These are phyloP conservation scores for Fallopia convolvulus DNA, from an alignment of 148 eudicot species.

Conservation along the genomic window DNA sequence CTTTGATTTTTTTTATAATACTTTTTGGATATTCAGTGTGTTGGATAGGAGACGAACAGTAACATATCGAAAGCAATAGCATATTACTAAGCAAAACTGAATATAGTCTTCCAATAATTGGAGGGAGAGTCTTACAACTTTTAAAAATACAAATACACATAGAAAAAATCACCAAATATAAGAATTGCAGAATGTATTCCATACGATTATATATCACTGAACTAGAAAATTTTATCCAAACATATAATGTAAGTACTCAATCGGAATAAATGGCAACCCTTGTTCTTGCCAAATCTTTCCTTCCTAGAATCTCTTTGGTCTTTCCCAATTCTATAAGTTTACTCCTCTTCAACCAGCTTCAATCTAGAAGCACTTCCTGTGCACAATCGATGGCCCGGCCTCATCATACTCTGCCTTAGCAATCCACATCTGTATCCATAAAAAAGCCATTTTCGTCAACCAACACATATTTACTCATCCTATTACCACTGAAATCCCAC, in stretches of 20 bases:
- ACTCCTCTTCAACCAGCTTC: background rate
- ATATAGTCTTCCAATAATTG: background rate
- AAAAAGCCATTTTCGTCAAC: background rate
- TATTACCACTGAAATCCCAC: too few relatives aligned
- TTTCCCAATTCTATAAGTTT: background rate
- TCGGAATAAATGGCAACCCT: background rate
- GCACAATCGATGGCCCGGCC: conserved; percentile 59
- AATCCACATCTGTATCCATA: conserved; percentile 50
- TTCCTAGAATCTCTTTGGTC: background rate
- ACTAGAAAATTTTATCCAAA: background rate
- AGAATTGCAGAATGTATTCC: background rate
- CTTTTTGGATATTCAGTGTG: too few relatives aligned
- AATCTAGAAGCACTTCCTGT: conserved; percentile 48
- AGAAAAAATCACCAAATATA: background rate
- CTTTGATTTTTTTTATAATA: too few relatives aligned
- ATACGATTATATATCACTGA: background rate
- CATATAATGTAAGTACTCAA: background rate
- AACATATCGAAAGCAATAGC: background rate
- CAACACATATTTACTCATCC: background rate
- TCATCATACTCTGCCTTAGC: conserved; percentile 57
- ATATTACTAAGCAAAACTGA: background rate
- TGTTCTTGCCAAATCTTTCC: conserved; percentile 2
- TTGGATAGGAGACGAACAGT: background rate
- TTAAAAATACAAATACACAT: background rate
- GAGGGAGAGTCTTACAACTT: background rate